These are phyloP conservation scores for Fusarium hainanense DNA, from an alignment of 2,329 filamentous ascomycete species.

Conservation along the genomic window DNA sequence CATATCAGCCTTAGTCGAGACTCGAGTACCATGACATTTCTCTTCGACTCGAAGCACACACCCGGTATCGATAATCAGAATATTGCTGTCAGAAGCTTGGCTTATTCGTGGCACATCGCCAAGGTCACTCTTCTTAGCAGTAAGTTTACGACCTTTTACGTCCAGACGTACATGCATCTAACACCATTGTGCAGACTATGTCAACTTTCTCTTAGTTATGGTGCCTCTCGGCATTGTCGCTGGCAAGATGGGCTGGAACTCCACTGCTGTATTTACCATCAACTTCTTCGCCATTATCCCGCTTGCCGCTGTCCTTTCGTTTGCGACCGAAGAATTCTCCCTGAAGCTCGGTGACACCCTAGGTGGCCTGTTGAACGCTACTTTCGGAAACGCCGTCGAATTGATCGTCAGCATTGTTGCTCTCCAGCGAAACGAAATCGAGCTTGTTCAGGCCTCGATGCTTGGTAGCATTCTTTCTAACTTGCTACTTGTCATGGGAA, in stretches of 20 bases:
- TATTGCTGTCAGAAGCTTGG: conserved; percentile 57
- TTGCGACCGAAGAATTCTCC: conserved; percentile 82
- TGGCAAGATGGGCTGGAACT: conserved; percentile 70
- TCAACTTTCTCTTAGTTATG: conserved; percentile 78
- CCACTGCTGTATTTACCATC: conserved; percentile 76
- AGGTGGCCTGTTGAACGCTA: conserved; percentile 79
- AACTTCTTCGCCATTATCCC: conserved; percentile 87
- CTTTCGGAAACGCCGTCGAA: conserved; percentile 84
- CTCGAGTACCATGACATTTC: conserved; percentile 51
- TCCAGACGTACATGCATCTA: conserved; percentile 4
- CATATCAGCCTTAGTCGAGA: conserved; percentile 40
- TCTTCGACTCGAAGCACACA: conserved; percentile 62
- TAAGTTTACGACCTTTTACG: conserved; percentile 52
- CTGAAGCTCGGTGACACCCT: conserved; percentile 77
- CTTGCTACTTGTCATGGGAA: conserved; percentile 85
- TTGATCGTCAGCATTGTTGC: conserved; percentile 92
- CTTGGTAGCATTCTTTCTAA: conserved; percentile 96
- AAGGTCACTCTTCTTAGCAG: conserved; percentile 70
- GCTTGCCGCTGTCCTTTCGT: conserved; percentile 77
- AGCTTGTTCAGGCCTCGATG: conserved; percentile 98
- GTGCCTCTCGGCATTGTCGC: conserved; percentile 79
- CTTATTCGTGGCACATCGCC: conserved; percentile 64
- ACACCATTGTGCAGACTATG: conserved; percentile 58
- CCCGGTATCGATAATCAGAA: conserved; percentile 64
- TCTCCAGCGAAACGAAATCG: conserved; percentile 84